Base-by-base conservation (phyloP, 1,284 basidiomycete genomes). In the Cutaneotrichosporon dermatis region DNA sequence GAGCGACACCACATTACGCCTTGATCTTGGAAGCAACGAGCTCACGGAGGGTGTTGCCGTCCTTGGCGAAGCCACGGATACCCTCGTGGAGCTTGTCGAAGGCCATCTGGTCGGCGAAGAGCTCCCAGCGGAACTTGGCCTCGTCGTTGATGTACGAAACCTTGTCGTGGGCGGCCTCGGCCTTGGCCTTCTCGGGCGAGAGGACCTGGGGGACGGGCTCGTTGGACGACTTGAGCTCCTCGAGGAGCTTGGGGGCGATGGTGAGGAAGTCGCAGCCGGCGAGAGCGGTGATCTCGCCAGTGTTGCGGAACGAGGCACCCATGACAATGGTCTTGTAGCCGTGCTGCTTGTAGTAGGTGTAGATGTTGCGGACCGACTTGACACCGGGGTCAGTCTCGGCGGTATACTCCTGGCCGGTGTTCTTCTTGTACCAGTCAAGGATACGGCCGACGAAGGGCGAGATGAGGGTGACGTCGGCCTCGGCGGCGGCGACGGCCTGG, bases 291-390 rank as follows among this genome's bases (percentile, higher is more conserved):
- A 99, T 97, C 83, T 98, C 95, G 72, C 90, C 90, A 60, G 80
- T 80, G 83, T 95, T 95, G 76, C 92, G 89, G 93, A 99, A 99
- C 57, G 92, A 96, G 64, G 95, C 95, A 78, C 95, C 95, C 95
- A 99, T 99, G 79, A 99, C 94, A 79, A 98, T 98, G 69, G 95
- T 99, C 76, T 94, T 92, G 86, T 98, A 98, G 66, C 86, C 85
- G 82, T 99, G 85, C 80, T 96, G 92, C 84, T 99, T 99, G 87
- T 98, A 99, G 84, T 98, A 98, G 84, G 70, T 76, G 63, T 45
- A 99, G 83, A 98, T 99, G 80, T 85, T 88, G 83, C 90, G 88
- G 64, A 99, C 95, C 44, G 92, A 95, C 77, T 86, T 79, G 68
- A 99, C 95, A 84, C 95, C 95, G n/a, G 95, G 95, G 83, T 99